A percentile compares a stretch with the other conserved stretches of the same genome.
phyloP scores from a whole-genome alignment of 768 basidiomycete species.

The Tremella yokohamensis region DNA sequence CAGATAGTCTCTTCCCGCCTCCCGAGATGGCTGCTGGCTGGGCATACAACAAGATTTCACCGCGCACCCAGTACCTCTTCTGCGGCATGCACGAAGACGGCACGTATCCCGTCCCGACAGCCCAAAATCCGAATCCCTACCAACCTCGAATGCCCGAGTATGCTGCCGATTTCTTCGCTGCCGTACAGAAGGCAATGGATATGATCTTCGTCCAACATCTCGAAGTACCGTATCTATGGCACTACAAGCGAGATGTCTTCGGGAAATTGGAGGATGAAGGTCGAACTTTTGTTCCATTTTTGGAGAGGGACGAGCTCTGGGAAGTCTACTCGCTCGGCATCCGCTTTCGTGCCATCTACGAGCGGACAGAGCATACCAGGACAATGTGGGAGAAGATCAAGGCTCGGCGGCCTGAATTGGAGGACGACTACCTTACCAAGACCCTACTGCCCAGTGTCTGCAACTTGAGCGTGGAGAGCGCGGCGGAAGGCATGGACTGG shows the following conservation, averaged over 20 bases:
- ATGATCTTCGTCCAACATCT: slow-evolving; percentile 82
- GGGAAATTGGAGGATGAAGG: slow-evolving; percentile 51
- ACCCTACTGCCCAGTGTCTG: slow-evolving; percentile 60
- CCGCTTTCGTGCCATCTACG: slow-evolving; percentile 79
- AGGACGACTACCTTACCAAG: slow-evolving; percentile 69
- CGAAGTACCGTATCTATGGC: slow-evolving; percentile 94
- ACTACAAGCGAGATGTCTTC: slow-evolving; percentile 87
- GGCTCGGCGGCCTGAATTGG: slow-evolving; percentile 53
- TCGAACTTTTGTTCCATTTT: slow-evolving; percentile 53
- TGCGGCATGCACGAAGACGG: slow-evolving; percentile 34
- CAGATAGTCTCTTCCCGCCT: slow-evolving; percentile 60
- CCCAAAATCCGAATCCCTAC: slow-evolving; percentile 39
- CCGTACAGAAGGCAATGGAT: slow-evolving; percentile 72
- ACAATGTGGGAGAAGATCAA: slow-evolving; percentile 65
- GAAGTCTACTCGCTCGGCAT: slow-evolving; percentile 81
- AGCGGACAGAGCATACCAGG: slow-evolving; percentile 64
- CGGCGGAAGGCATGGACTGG: slow-evolving; percentile 90
- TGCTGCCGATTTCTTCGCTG: slow-evolving; percentile 55
- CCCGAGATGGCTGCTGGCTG: slow-evolving; percentile 81
- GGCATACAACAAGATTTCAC: slow-evolving; percentile 72
- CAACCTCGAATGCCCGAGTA: slow-evolving; percentile 60
- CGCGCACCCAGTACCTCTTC: slow-evolving; percentile 54
- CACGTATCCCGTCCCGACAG: slow-evolving; percentile 21
- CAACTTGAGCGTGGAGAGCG: slow-evolving; percentile 68
- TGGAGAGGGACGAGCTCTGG: slow-evolving; percentile 81